These are phyloP conservation scores for Tausonia pullulans DNA, from an alignment of 1,284 basidiomycete genomes.

Conservation along the genomic window DNA sequence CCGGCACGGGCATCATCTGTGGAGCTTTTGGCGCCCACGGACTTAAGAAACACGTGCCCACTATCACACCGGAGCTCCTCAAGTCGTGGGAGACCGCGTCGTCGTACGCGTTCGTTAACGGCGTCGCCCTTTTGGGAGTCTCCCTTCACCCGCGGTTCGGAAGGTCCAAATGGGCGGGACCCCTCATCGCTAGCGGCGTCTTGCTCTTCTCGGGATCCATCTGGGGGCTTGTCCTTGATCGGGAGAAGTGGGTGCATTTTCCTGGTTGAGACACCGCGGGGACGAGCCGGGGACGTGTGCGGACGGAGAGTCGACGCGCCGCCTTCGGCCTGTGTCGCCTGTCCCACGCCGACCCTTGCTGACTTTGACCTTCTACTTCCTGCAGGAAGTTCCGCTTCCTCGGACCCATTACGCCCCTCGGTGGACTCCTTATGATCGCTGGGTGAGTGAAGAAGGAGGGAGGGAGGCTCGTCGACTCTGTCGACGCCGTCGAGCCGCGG, in stretches of 20 bases:
- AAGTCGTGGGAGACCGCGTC: slow-evolving; percentile 31
- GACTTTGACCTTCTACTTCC: neutral
- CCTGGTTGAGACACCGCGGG: slow-evolving; percentile 25
- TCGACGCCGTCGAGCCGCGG: no score
- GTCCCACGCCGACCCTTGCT: no score
- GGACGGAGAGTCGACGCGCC: no score
- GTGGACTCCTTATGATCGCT: slow-evolving; percentile 59
- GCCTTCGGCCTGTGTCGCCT: no score
- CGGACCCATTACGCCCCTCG: slow-evolving; percentile 65
- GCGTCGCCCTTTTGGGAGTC: slow-evolving; percentile 56
- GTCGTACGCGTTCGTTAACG: slow-evolving; percentile 51
- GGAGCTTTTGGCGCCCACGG: slow-evolving; percentile 63
- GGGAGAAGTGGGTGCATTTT: slow-evolving; percentile 38
- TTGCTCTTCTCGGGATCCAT: slow-evolving; percentile 64
- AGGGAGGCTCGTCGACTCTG: no score
- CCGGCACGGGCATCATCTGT: slow-evolving; percentile 46
- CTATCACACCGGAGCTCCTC: slow-evolving; percentile 39
- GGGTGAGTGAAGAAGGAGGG: slow-evolving; percentile 45
- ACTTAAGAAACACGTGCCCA: slow-evolving; percentile 39
- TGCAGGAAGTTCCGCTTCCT: slow-evolving; percentile 33
- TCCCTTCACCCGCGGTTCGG: slow-evolving; percentile 60
- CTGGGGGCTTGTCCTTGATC: slow-evolving; percentile 49
- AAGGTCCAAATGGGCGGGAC: neutral
- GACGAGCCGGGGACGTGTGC: no score
- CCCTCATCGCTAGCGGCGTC: slow-evolving; percentile 37